Evolutionary conservation across 345 rosid genomes (phyloP), one percentile per base, ranked within the genome.

Genomic region (Lenwebbia sp.): DNA sequence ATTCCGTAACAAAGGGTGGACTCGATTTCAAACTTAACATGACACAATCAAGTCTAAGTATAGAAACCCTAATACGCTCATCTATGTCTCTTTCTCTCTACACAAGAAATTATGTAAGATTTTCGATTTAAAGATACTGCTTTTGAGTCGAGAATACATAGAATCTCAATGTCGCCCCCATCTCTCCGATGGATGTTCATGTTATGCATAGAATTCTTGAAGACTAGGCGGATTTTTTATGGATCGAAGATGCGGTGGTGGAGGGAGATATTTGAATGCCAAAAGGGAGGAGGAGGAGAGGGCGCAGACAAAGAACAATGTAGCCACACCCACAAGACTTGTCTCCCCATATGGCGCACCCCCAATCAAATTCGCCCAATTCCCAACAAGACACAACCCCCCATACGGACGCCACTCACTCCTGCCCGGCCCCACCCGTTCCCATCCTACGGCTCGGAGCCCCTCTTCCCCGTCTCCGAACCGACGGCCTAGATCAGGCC

Each of bases 271-370:
- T 70, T 70, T 0, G 47, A 37, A 37, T 70, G 47, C 26, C 41
- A 70, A 22, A 70, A 13, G 78, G 4, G 5, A 7, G 33, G 41
- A 33, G 30, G 40, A 37, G 22, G 25, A 37, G 41, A 5, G 47
- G 13, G 25, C 7, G 78, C 25, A 70, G 81, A 37, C 81, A 70
- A 19, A 37, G 26, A 2, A 37, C 25, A 21, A 37, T 21, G 81
- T 4, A 70, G 47, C 7, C 81, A 37, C 11, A 2, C 2, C 54
- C 85, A 30, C 17, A 8, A n/a, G 30, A 25, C 56, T 33, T 87
- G 89, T 86, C 90, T 86, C 90, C 92, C 88, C 37, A 56, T 44
- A 65, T 56, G 91, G 33, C 87, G 91, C 90, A 90, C 92, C 85
- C 70, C 49, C 56, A 83, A 54, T 82, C 84, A 14, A 44, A 54